Base-by-base conservation (phyloP, 176 grass and related monocot genomes). In the Pharus latifolius region DNA sequence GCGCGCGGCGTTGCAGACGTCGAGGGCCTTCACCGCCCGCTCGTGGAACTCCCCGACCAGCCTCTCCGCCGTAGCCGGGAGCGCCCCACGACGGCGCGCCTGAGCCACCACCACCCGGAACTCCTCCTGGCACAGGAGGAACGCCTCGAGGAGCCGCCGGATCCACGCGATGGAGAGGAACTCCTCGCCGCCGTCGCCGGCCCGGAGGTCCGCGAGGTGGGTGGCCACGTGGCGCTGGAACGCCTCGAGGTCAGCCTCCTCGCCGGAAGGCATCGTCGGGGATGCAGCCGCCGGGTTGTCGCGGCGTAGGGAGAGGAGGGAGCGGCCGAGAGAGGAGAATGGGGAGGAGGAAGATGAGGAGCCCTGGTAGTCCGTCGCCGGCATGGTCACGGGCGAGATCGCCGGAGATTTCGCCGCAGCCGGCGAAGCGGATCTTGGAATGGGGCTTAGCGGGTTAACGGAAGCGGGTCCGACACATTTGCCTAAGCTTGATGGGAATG, bases 1-100 rank as follows among this genome's bases (percentile, higher is more conserved):
- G 9, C 90, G 77, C 2, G 88, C 84, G 16, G 90, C 90, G 96
- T 99, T 99, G 82, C 87, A 91, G 10, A 99, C 76, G 76, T 99
- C 96, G 26, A 99, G 96, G 1, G 90, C 90, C 87, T 91, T 99
- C 41, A 95, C 90, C 7, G 80, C 90, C 14, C 96, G 78, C 48
- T 99, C 90, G 55, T 83, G 82, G 79, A 95, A 79, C 27, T 99
- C 96, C 9, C 58, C 16, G 3, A 88, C 75, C 25, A 73, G 15
- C 50, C 25, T 81, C 47, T 95, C 96, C 1, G 84, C 40, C 6
- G 35, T 14, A 16, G 74, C 30, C 16, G 74, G 23, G 2, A 17
- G 56, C 4, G 47, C 46, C 1, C 78, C 60, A 19, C 45, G 48
- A 10, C 73, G 66, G 42, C 86, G 82, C 33, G 72, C 64, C 23